phyloP scores from a whole-genome alignment of 2,329 filamentous ascomycete genomes.

The Fusarium cyanostomum region DNA sequence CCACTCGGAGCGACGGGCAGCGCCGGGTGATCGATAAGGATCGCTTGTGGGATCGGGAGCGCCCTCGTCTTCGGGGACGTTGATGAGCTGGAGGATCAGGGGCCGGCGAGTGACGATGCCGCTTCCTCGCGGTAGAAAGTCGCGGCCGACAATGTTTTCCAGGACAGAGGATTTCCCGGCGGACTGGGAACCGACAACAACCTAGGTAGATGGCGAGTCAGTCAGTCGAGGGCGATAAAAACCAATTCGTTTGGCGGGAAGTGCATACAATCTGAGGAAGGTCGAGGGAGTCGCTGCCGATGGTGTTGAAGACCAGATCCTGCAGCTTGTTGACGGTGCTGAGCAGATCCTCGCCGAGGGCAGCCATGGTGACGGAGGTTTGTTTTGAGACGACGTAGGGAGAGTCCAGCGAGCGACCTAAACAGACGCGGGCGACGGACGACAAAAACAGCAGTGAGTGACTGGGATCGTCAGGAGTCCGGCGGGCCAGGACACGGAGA shows the following conservation, averaged over 20 bases:
- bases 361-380: constrained; percentile 72
- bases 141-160: constrained; percentile 97
- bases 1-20: constrained; percentile 76
- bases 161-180: constrained; percentile 98
- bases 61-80: constrained; percentile 81
- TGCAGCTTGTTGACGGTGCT: constrained; percentile 97
- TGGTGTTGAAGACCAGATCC: constrained; percentile 99
- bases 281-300: constrained; percentile 97
- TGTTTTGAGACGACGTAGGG: constrained; percentile 20
- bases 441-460: constrained; percentile 16
- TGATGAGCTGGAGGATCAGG: constrained; percentile 97
- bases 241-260: constrained; percentile 22
- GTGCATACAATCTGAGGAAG: constrained; percentile 92
- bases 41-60: constrained; percentile 72
- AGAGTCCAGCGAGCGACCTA: constrained; percentile 11
- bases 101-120: constrained; percentile 96
- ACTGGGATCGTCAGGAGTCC: constrained; percentile 35
- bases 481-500: constrained; percentile 29
- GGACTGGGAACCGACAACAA: constrained; percentile 97
- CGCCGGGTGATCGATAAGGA: constrained; percentile 80
- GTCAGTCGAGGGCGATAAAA: constrained; percentile 26
- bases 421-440: constrained; percentile 24
- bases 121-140: constrained; percentile 95
- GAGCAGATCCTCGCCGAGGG: constrained; percentile 94
- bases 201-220: constrained; percentile 69